Percentiles rank a stretch among this genome's conserved stretches.
Evolutionary conservation across 768 basidiomycete species (phyloP).

Genomic region (Dentipellis sp.): DNA sequence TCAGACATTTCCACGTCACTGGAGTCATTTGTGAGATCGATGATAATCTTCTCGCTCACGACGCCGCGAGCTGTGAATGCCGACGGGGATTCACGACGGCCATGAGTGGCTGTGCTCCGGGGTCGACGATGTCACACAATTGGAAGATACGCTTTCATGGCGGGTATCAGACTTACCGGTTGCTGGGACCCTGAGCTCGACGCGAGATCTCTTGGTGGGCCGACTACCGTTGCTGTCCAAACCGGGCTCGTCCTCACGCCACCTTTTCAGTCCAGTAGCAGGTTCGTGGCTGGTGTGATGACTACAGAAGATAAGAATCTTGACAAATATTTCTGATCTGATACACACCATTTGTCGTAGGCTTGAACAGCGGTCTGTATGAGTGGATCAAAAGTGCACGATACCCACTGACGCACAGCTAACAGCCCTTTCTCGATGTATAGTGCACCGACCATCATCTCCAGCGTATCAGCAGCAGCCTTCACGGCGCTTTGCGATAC

Average conservation of each 20-base stretch:
- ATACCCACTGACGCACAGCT: conserved; percentile 29
- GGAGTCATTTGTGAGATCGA: not conserved
- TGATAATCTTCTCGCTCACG: not conserved
- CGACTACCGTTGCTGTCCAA: no score
- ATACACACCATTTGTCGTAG: conserved; percentile 19
- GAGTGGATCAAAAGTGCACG: conserved; percentile 29
- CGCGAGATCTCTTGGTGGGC: no score
- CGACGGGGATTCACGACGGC: no score
- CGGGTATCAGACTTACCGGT: no score
- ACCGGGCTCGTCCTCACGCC: no score
- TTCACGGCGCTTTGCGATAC: conserved; percentile 19
- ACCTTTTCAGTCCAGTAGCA: no score
- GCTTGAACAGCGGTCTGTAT: conserved; percentile 23
- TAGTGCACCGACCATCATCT: conserved; percentile 36
- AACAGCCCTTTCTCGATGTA: conserved; percentile 30
- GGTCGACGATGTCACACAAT: no score
- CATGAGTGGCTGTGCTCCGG: no score
- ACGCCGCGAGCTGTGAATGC: no score
- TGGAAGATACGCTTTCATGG: no score
- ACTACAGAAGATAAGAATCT: not conserved
- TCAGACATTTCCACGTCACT: not conserved
- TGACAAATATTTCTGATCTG: not conserved
- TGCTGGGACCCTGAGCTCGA: no score
- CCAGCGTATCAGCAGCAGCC: conserved; percentile 36
- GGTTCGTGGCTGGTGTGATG: no score